A percentile compares a stretch with the other conserved stretches of the same genome.
Evolutionary conservation across 1,284 basidiomycete genomes (phyloP).

Genomic region (Mycena citricolor): DNA sequence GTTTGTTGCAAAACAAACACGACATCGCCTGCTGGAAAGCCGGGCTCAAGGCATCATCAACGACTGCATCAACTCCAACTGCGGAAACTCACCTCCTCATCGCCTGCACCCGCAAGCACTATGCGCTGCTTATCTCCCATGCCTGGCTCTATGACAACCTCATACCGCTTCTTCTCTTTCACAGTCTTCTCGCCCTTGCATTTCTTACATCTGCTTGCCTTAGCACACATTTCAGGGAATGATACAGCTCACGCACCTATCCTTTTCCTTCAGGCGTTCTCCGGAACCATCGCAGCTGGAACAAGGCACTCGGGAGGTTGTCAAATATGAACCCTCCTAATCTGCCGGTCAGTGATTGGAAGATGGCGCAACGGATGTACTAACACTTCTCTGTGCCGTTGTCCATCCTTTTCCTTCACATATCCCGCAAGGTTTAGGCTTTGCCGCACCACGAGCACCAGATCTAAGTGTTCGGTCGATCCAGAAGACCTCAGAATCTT

Average conservation of each 20-base stretch:
- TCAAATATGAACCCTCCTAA: constrained; percentile 10
- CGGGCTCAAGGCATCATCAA: constrained; percentile 54
- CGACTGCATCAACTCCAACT: not conserved
- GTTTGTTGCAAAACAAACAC: constrained; percentile 77
- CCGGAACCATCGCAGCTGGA: constrained; percentile 81
- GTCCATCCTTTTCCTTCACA: constrained; percentile 86
- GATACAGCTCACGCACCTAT: constrained; percentile 52
- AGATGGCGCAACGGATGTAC: constrained; percentile 17
- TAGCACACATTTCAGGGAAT: too few relatives aligned
- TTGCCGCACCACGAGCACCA: constrained; percentile 78
- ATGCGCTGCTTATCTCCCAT: constrained; percentile 86
- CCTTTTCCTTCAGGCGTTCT: constrained; percentile 83
- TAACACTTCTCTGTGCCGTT: constrained; percentile 59
- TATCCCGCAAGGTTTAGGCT: constrained; percentile 76
- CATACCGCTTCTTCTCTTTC: constrained; percentile 86
- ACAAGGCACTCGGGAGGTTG: constrained; percentile 58
- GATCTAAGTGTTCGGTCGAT: constrained; percentile 45
- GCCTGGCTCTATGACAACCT: constrained; percentile 86
- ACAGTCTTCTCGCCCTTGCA: constrained; percentile 88
- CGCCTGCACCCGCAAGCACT: constrained; percentile 86
- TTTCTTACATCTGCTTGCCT: constrained; percentile 78
- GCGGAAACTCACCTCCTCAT: constrained; percentile 68
- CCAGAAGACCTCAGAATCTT: constrained; percentile 32
- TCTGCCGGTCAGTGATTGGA: not conserved
- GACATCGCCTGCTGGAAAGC: constrained; percentile 82